Conservation (phyloP, 2,329 filamentous ascomycete species). For the Fusarium clavum region DNA sequence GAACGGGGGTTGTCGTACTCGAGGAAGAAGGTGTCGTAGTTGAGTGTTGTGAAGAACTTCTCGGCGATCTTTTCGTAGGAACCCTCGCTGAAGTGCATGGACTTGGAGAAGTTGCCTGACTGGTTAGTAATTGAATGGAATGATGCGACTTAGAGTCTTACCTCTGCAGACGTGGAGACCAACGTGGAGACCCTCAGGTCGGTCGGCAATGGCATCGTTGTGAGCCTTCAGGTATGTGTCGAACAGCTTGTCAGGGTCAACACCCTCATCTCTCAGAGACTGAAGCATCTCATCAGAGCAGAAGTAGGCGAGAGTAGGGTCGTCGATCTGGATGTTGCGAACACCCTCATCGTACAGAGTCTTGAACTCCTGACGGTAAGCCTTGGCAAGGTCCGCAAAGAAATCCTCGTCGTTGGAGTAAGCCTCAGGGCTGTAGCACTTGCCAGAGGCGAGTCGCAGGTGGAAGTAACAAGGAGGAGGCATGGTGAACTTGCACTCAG, state of each 20-base stretch:
- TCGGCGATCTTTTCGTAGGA: slow-evolving; percentile 72
- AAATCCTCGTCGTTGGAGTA: slow-evolving; percentile 66
- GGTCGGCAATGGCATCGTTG: slow-evolving; percentile 73
- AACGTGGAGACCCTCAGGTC: slow-evolving; percentile 74
- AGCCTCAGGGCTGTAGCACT: slow-evolving; percentile 64
- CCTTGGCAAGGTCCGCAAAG: slow-evolving; percentile 67
- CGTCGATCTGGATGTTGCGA: slow-evolving; percentile 70
- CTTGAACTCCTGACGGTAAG: slow-evolving; percentile 66
- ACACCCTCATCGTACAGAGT: slow-evolving; percentile 66
- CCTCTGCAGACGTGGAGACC: slow-evolving; percentile 72
- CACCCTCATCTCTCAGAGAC: slow-evolving; percentile 67
- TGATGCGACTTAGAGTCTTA: slow-evolving; percentile 5
- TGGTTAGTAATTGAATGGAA: background rate
- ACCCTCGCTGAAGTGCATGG: slow-evolving; percentile 72
- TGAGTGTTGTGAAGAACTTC: slow-evolving; percentile 69
- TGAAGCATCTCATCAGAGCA: slow-evolving; percentile 75
- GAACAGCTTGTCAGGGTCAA: slow-evolving; percentile 72
- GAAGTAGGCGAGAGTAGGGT: slow-evolving; percentile 74
- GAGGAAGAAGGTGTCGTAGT: slow-evolving; percentile 72
- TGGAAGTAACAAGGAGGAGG: slow-evolving; percentile 78
- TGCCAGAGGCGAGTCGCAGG: slow-evolving; percentile 60
- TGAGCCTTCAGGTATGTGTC: slow-evolving; percentile 78
- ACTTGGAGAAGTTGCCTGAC: slow-evolving; percentile 69
- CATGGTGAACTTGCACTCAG: slow-evolving; percentile 75
- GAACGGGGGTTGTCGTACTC: slow-evolving; percentile 70